Percentiles rank a stretch among this genome's conserved stretches.
Evolutionary conservation across 108 stramenopile genomes (phyloP).

Genomic region (Cyclotella kingstonii): DNA sequence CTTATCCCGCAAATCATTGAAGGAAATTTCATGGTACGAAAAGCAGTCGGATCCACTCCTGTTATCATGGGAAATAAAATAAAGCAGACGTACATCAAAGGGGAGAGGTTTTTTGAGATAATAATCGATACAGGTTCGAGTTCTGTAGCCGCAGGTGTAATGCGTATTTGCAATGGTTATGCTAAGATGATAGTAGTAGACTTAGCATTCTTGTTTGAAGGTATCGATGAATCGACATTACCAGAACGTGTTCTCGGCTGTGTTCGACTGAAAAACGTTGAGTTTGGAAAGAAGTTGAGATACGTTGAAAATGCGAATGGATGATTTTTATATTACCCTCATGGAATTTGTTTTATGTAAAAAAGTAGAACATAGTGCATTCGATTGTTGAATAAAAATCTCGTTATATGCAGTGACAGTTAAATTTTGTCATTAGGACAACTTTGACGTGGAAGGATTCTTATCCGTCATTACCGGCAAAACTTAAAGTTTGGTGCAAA

Average conservation of each 20-base stretch:
- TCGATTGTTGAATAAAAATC: neutral
- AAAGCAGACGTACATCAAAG: conserved; percentile 75
- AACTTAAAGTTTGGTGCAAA: too few species aligned
- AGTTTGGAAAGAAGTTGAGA: conserved; percentile 58
- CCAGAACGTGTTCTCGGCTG: conserved; percentile 87
- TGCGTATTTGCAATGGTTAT: conserved; percentile 80
- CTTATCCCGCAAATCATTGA: conserved; percentile 91
- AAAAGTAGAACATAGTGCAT: neutral
- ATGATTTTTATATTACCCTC: neutral
- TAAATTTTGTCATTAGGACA: too few species aligned
- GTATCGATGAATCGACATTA: conserved; percentile 70
- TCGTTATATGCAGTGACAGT: too few species aligned
- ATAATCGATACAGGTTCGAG: conserved; percentile 86
- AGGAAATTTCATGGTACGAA: conserved; percentile 91
- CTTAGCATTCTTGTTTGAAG: conserved; percentile 91
- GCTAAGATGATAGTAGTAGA: conserved; percentile 89
- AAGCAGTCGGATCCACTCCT: conserved; percentile 89
- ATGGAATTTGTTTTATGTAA: neutral
- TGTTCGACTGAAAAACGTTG: conserved; percentile 66
- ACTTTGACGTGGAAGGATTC: too few species aligned
- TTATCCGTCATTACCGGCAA: too few species aligned
- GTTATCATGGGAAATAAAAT: conserved; percentile 94
- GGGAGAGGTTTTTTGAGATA: conserved; percentile 85
- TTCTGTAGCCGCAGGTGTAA: conserved; percentile 77
- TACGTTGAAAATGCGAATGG: conserved; percentile 29